These are phyloP conservation scores for Clavulina sp. DNA, from an alignment of 768 basidiomycete species.

Conservation along the genomic window DNA sequence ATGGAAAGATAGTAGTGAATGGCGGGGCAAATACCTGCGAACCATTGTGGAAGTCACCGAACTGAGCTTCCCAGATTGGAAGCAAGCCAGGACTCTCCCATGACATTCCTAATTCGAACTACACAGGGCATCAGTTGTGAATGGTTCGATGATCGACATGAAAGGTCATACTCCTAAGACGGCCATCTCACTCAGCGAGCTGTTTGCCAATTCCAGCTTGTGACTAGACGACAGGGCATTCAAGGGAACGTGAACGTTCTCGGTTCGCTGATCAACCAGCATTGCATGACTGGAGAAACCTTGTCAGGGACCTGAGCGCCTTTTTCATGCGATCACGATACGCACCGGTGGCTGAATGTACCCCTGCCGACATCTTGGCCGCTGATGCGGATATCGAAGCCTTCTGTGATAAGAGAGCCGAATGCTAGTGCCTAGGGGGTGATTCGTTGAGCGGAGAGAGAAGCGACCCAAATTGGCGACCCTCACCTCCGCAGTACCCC, in stretches of 20 bases:
- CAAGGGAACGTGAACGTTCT: slow-evolving; percentile 62
- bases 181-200: slow-evolving; percentile 78
- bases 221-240: slow-evolving; percentile 48
- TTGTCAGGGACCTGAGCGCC: slow-evolving; percentile 3
- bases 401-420: slow-evolving; percentile 68
- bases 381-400: slow-evolving; percentile 71
- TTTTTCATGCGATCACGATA: neutral
- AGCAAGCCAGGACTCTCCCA: slow-evolving; percentile 73
- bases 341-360: slow-evolving; percentile 64
- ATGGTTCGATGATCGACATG: neutral
- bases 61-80: slow-evolving; percentile 85
- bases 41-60: slow-evolving; percentile 66
- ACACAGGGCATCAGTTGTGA: neutral
- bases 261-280: slow-evolving; percentile 76
- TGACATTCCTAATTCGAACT: slow-evolving; percentile 84
- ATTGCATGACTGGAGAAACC: slow-evolving; percentile 51
- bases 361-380: slow-evolving; percentile 89
- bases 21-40: slow-evolving; percentile 32
- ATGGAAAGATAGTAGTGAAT: neutral
- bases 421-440: slow-evolving; percentile 58
- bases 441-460: too few species aligned
- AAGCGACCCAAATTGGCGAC: too few species aligned
- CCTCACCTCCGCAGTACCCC: slow-evolving; percentile 72
- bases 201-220: slow-evolving; percentile 74
- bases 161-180: slow-evolving; percentile 53